These are phyloP conservation scores for Didymella exigua DNA, from an alignment of 2,329 filamentous ascomycete genomes.

Conservation along the genomic window DNA sequence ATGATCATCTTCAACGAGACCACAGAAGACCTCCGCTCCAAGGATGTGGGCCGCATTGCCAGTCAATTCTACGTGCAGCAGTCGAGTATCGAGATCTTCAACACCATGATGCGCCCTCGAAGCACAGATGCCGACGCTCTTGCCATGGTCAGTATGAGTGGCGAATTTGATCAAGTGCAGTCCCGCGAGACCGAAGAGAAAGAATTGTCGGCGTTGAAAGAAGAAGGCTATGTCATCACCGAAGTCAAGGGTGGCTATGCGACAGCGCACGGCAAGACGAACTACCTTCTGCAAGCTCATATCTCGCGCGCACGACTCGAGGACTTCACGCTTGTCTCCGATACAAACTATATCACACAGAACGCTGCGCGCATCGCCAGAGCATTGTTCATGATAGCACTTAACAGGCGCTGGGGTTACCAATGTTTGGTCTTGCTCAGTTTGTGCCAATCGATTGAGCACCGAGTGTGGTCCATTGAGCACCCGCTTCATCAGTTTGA, in stretches of 20 bases:
- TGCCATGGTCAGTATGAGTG: slow-evolving; percentile 96
- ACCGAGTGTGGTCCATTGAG: slow-evolving; percentile 91
- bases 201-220: slow-evolving; percentile 76
- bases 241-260: slow-evolving; percentile 73
- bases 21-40: slow-evolving; percentile 90
- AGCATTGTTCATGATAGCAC: slow-evolving; percentile 94
- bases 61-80: slow-evolving; percentile 97
- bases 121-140: slow-evolving; percentile 90
- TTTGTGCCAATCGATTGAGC: slow-evolving; percentile 96
- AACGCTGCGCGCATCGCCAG: slow-evolving; percentile 94
- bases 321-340: slow-evolving; percentile 91
- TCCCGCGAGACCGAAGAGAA: slow-evolving; percentile 87
- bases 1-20: slow-evolving; percentile 99
- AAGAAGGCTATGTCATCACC: slow-evolving; percentile 71
- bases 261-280: slow-evolving; percentile 86
- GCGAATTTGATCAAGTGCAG: slow-evolving; percentile 97
- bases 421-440: slow-evolving; percentile 91
- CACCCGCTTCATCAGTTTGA: slow-evolving; percentile 97
- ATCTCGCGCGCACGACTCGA: slow-evolving; percentile 87
- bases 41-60: slow-evolving; percentile 94
- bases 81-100: slow-evolving; percentile 94
- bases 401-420: slow-evolving; percentile 94
- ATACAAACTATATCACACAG: slow-evolving; percentile 93
- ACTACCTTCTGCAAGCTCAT: slow-evolving; percentile 91
- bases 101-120: slow-evolving; percentile 85